Percentiles rank a stretch among this genome's conserved stretches.
These are phyloP conservation scores for Rhizopus sp. DNA, from an alignment of 371 early-diverging fungal genomes.

Conservation along the genomic window DNA sequence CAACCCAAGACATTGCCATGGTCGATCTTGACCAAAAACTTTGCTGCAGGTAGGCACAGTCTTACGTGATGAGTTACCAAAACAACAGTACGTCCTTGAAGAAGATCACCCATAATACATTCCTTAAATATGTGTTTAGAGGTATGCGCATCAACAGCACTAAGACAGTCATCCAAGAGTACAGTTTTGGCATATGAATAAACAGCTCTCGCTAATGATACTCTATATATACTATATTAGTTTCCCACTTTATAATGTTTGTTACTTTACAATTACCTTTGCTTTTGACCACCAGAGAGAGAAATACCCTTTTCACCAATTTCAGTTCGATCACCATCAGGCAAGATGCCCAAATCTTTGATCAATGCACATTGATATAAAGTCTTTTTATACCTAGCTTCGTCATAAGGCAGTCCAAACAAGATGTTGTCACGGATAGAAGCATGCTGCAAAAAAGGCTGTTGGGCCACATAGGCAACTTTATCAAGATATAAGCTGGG, in stretches of 20 bases:
- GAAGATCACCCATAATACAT: conserved; percentile 67
- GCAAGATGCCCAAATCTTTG: conserved; percentile 79
- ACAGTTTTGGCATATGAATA: conserved; percentile 74
- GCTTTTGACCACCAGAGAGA: conserved; percentile 88
- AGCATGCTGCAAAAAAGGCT: conserved; percentile 79
- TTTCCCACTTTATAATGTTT: background rate
- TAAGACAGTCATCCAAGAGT: conserved; percentile 80
- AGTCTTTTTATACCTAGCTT: conserved; percentile 65
- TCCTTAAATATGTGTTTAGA: conserved; percentile 74
- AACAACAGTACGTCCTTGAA: conserved; percentile 78
- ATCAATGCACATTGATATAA: conserved; percentile 74
- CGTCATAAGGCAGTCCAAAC: conserved; percentile 75
- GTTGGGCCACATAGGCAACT: conserved; percentile 80
- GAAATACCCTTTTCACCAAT: conserved; percentile 90
- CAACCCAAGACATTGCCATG: conserved; percentile 61
- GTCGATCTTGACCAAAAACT: conserved; percentile 69
- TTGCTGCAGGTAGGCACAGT: conserved; percentile 71
- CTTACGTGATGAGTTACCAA: conserved; percentile 87
- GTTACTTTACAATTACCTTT: conserved; percentile 37
- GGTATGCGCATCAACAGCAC: conserved; percentile 86
- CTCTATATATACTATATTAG: conserved; percentile 30
- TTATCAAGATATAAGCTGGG: conserved; percentile 46
- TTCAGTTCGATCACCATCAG: conserved; percentile 86
- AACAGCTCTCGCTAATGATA: conserved; percentile 80
- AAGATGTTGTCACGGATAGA: conserved; percentile 85